Base-by-base conservation (phyloP, 1,284 basidiomycete species). In the Boletellus deceptivus region DNA sequence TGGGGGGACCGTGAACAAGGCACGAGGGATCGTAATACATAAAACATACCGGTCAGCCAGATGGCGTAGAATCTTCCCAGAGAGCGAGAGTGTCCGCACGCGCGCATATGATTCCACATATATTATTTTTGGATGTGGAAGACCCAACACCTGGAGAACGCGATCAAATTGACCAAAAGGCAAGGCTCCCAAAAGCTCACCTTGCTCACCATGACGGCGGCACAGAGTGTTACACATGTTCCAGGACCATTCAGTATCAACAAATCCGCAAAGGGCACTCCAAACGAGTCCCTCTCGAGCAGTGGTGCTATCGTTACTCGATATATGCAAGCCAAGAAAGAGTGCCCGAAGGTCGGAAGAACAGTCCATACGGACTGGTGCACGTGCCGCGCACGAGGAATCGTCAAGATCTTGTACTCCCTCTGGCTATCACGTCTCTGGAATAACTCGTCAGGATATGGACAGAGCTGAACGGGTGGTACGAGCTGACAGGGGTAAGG, bases 71-170 rank as follows among this genome's bases (percentile, higher is more conserved):
- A 99, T 72, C 61, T 82, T 91, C 24, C 86, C 96, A 20, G 93
- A 93, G 16, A 98, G 75, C 13, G 92, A 96, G 17, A 98, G 75
- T 1, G 80, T 78, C 27, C 73, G 76, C 6, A 98, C 93, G 14
- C 97, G 84, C 6, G 97, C 94, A 65, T 97, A 97, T 0, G 93
- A 95, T 70, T 99, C 97, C 39, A 98, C 76, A 68, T 98, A 99
- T 49, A 99, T 81, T 25, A 93, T 69, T 40, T 74, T 77, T 2
- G 96, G 91, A 3, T 86, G 79, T 16, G 75, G 72, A 11, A 93
- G 67, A 8, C 87, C 89, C 25, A 96, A 62, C 52, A 96, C 75
- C 93, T 96, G 65, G 31, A 42, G 25, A 41, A 18, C 49, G 53
- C 50, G 50, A 44, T 43, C 45, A 48, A n/a, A 42, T 22, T 6